A percentile compares a stretch with the other conserved stretches of the same genome.
phyloP scores from a whole-genome alignment of 1,139 yeast genomes.

The Lodderomyces orthopsilosis region DNA sequence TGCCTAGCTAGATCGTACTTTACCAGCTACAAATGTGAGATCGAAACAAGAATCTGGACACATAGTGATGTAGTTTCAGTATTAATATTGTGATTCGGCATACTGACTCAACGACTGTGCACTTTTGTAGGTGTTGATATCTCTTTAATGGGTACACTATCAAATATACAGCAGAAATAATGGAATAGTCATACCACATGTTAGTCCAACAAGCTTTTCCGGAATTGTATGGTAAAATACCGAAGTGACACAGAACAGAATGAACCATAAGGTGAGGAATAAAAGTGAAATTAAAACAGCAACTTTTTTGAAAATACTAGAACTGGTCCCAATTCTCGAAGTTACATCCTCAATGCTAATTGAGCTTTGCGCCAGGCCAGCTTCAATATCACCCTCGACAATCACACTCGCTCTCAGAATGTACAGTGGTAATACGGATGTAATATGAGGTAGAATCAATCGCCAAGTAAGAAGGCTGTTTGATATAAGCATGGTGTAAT shows the following conservation, averaged over 20 bases:
- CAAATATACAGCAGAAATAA: slow-evolving; percentile 13
- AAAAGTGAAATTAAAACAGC: slow-evolving; percentile 8
- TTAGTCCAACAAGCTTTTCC: slow-evolving; percentile 55
- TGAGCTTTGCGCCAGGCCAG: slow-evolving; percentile 6
- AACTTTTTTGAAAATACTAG: background rate
- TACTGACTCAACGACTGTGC: no score
- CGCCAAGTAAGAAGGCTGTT: slow-evolving; percentile 44
- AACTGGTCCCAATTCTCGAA: background rate
- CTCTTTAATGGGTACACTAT: no score
- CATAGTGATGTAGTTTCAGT: no score
- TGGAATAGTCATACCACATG: slow-evolving; percentile 46
- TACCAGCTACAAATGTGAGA: no score
- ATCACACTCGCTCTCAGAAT: background rate
- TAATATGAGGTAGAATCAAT: slow-evolving; percentile 21
- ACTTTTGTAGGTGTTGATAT: no score
- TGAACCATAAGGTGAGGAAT: slow-evolving; percentile 35
- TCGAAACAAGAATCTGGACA: no score
- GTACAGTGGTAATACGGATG: background rate
- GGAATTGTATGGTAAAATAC: slow-evolving; percentile 58
- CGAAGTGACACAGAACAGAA: slow-evolving; percentile 51
- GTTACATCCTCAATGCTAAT: background rate
- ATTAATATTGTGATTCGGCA: no score
- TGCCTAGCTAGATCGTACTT: no score
- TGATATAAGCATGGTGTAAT: slow-evolving; percentile 52
- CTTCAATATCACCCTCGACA: slow-evolving; percentile 6